Evolutionary conservation across 352 stramenopile species (phyloP).

Genomic region (Pythium rhizo-oryzae): DNA sequence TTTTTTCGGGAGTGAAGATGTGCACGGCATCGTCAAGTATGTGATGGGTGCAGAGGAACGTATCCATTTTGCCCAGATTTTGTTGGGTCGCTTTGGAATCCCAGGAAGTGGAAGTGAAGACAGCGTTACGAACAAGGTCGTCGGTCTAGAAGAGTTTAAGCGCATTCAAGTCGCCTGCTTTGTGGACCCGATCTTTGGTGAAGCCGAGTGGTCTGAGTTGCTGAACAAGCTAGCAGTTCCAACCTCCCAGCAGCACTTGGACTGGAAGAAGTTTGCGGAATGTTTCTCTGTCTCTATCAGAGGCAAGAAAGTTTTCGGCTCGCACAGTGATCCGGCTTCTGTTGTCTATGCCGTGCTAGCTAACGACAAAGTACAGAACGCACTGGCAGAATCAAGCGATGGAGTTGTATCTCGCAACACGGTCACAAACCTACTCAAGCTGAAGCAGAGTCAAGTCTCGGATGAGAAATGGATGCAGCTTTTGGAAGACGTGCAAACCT

Average conservation of each 20-base stretch:
- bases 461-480: constrained; percentile 57
- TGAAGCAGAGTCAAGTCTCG: constrained; percentile 40
- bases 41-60: constrained; percentile 48
- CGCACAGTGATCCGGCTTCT: constrained; percentile 33
- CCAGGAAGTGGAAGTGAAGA: background rate
- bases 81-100: constrained; percentile 42
- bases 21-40: constrained; percentile 43
- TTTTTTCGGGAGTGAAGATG: constrained; percentile 50
- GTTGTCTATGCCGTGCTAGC: constrained; percentile 54
- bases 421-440: constrained; percentile 51
- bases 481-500: constrained; percentile 47
- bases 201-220: constrained; percentile 40
- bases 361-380: constrained; percentile 48
- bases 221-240: constrained; percentile 34
- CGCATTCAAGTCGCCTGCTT: constrained; percentile 40
- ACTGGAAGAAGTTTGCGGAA: constrained; percentile 57
- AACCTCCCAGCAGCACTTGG: constrained; percentile 25
- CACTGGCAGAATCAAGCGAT: constrained; percentile 39
- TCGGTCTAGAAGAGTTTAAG: constrained; percentile 41
- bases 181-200: constrained; percentile 27
- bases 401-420: constrained; percentile 44
- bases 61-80: constrained; percentile 47
- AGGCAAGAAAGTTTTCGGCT: constrained; percentile 37
- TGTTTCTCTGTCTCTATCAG: constrained; percentile 37
- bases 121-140: constrained; percentile 23